These are phyloP conservation scores for Cladosporium velox DNA, from an alignment of 2,329 filamentous ascomycete species.

Conservation along the genomic window DNA sequence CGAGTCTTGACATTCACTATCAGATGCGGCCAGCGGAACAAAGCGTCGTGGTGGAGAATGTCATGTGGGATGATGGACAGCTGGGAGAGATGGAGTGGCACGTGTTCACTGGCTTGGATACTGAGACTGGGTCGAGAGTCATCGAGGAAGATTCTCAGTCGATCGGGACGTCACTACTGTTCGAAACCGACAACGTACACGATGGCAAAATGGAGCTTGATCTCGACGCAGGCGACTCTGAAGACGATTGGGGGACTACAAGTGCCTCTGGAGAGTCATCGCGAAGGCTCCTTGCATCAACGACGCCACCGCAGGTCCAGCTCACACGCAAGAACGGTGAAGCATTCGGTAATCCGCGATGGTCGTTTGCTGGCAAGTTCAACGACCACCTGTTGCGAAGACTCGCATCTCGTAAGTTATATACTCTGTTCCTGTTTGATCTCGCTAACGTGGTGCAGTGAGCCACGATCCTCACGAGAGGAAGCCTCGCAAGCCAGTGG, in stretches of 20 bases:
- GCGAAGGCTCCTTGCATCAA: not conserved
- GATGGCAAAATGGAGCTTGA: not conserved
- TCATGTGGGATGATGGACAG: constrained; percentile 5
- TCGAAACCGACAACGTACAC: not conserved
- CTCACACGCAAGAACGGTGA: constrained; percentile 9
- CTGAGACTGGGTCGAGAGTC: not conserved
- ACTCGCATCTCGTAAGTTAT: constrained; percentile 6
- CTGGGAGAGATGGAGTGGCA: constrained; percentile 8
- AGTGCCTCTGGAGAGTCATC: not conserved
- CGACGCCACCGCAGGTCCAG: constrained; percentile 1
- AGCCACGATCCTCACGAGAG: not conserved
- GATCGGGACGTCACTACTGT: not conserved
- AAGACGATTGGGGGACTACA: not conserved
- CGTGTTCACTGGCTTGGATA: not conserved
- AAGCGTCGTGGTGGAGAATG: not conserved
- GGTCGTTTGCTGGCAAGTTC: constrained; percentile 15
- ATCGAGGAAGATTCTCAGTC: not conserved
- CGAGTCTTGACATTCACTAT: not conserved
- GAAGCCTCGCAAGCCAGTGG: not conserved
- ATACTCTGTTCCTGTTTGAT: not conserved
- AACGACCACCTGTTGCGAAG: constrained; percentile 3
- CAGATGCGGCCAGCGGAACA: not conserved
- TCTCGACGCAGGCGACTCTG: not conserved
- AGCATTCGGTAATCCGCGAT: constrained; percentile 2
- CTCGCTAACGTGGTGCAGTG: not conserved